phyloP scores from a whole-genome alignment of 2,329 filamentous ascomycete genomes.

The Remersonia thermophila region DNA sequence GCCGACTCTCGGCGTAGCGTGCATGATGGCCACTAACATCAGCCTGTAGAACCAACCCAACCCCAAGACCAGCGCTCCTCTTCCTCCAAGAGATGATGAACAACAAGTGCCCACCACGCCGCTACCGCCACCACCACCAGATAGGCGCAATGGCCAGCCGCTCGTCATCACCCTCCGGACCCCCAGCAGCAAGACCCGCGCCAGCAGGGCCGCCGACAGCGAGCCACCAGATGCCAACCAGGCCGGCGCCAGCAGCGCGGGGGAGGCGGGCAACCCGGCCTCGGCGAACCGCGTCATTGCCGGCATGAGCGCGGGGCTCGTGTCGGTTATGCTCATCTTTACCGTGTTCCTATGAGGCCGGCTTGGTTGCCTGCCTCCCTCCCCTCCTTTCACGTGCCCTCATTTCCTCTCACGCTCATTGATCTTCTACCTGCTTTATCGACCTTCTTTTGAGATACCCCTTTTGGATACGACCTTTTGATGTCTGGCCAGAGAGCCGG shows the following conservation, averaged over 20 bases:
- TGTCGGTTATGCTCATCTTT: conserved; percentile 40
- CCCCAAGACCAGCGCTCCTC: background rate
- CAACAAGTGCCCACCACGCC: too few relatives aligned
- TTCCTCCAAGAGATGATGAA: background rate
- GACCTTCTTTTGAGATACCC: too few relatives aligned
- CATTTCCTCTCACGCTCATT: too few relatives aligned
- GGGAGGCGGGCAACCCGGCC: conserved; percentile 28
- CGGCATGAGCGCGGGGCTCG: conserved; percentile 36
- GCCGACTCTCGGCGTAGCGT: background rate
- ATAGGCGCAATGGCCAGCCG: too few relatives aligned
- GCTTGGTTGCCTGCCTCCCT: background rate
- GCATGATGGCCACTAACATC: background rate
- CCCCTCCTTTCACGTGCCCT: too few relatives aligned
- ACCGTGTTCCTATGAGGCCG: conserved; percentile 31
- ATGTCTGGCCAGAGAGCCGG: too few relatives aligned
- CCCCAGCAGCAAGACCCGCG: background rate
- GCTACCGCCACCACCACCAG: too few relatives aligned
- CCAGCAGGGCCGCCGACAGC: background rate
- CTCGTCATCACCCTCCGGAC: too few relatives aligned
- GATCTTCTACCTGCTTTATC: too few relatives aligned
- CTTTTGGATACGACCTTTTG: too few relatives aligned
- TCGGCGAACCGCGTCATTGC: conserved; percentile 34
- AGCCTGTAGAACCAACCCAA: conserved; percentile 1
- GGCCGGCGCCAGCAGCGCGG: conserved; percentile 16
- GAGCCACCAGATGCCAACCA: background rate